phyloP scores from a whole-genome alignment of 495 filamentous ascomycete genomes.

The Penicillium waksmanii region DNA sequence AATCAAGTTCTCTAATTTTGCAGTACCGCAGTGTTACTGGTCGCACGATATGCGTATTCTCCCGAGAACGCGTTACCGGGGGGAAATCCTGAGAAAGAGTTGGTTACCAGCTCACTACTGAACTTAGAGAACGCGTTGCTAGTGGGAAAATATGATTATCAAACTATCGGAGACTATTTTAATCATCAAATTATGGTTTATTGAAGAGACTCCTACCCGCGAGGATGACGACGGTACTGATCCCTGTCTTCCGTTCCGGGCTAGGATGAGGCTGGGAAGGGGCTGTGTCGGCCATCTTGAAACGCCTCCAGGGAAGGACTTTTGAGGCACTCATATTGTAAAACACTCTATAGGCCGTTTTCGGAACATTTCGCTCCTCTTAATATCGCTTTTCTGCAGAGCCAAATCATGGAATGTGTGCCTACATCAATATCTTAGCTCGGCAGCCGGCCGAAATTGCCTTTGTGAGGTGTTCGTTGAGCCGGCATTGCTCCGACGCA shows the following conservation, averaged over 20 bases:
- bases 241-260: not conserved
- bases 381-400: not conserved
- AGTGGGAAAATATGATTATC: not conserved
- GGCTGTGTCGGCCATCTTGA: not conserved
- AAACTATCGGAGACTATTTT: not conserved
- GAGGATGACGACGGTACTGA: not conserved
- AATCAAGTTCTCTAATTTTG: not conserved
- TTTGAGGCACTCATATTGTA: not conserved
- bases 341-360: not conserved
- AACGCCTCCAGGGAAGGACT: not conserved
- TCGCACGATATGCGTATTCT: not conserved
- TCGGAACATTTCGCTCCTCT: not conserved
- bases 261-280: conserved; percentile 2
- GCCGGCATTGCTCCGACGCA: conserved; percentile 33
- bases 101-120: not conserved
- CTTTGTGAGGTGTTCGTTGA: conserved; percentile 19
- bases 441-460: conserved; percentile 3
- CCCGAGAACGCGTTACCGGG: conserved; percentile 2
- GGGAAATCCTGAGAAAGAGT: not conserved
- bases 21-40: not conserved
- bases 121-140: not conserved
- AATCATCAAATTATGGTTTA: not conserved
- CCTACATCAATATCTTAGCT: conserved; percentile 4
- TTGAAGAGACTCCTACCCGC: not conserved
- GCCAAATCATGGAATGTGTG: conserved; percentile 13